Evolutionary conservation across 2,329 filamentous ascomycete species (phyloP).

Genomic region (Davidsoniella neocaledoniae): DNA sequence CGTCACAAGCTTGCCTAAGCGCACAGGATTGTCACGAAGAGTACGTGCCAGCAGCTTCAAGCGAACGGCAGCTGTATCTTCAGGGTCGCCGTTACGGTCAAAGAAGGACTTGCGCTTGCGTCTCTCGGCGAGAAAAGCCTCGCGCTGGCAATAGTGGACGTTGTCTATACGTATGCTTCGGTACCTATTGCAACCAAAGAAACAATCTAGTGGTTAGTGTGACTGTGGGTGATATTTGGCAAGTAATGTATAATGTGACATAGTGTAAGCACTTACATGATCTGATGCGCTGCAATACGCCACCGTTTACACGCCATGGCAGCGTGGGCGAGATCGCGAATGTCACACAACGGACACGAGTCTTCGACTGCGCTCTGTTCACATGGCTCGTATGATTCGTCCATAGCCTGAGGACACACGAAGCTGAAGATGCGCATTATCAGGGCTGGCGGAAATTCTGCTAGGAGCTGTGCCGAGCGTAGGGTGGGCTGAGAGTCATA

Average conservation of each 20-base stretch:
- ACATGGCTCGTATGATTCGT: conserved; percentile 64
- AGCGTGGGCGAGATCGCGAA: conserved; percentile 73
- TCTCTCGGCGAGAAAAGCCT: conserved; percentile 62
- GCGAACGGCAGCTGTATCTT: conserved; percentile 61
- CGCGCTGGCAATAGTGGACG: conserved; percentile 85
- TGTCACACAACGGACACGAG: conserved; percentile 84
- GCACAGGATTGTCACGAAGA: conserved; percentile 56
- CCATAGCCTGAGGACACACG: conserved; percentile 67
- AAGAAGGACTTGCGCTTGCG: conserved; percentile 60
- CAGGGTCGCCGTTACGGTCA: conserved; percentile 60
- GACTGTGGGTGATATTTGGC: neutral
- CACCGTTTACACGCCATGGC: conserved; percentile 58
- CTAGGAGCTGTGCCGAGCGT: conserved; percentile 27
- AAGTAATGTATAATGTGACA: neutral
- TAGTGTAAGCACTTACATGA: conserved; percentile 38
- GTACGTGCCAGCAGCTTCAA: conserved; percentile 67
- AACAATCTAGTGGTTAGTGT: neutral
- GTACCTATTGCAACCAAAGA: conserved; percentile 38
- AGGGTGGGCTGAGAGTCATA: conserved; percentile 15
- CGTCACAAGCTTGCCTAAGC: conserved; percentile 52
- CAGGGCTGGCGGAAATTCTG: conserved; percentile 47
- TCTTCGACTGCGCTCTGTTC: conserved; percentile 65
- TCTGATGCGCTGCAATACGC: conserved; percentile 33
- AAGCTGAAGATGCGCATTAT: conserved; percentile 62
- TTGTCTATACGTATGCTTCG: conserved; percentile 82